A percentile compares a stretch with the other conserved stretches of the same genome.
Evolutionary conservation across 352 stramenopile genomes (phyloP).

Genomic region (Thalassiosira exigua): DNA sequence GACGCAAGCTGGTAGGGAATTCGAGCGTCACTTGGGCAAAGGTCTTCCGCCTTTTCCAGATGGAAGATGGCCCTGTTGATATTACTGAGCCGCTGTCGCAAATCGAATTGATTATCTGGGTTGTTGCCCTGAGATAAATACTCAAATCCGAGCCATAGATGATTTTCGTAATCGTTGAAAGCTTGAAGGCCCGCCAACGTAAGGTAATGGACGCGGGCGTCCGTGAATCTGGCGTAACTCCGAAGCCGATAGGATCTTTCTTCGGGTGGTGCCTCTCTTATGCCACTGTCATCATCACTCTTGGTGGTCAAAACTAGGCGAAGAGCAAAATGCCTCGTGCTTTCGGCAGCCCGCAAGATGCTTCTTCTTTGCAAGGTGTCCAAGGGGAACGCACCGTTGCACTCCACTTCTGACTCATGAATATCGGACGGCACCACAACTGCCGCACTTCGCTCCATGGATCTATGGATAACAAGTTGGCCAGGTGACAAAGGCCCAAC

Average conservation of each 20-base stretch:
- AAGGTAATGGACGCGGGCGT: constrained; percentile 41
- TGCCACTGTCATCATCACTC: constrained; percentile 3
- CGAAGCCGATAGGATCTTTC: constrained; percentile 50
- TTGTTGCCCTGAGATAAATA: constrained; percentile 41
- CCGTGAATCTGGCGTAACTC: constrained; percentile 36
- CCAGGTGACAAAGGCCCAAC: constrained; percentile 42
- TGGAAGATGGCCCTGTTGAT: constrained; percentile 56
- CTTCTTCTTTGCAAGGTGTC: constrained; percentile 35
- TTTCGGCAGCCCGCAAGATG: constrained; percentile 43
- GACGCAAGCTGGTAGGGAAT: constrained; percentile 45
- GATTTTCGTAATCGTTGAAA: constrained; percentile 49
- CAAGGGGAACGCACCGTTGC: constrained; percentile 13
- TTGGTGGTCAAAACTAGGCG: constrained; percentile 48
- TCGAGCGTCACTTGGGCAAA: constrained; percentile 46
- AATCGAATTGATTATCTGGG: constrained; percentile 33
- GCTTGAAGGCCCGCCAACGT: constrained; percentile 50
- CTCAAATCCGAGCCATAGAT: constrained; percentile 57
- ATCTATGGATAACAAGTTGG: constrained; percentile 52
- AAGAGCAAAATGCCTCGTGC: constrained; percentile 39
- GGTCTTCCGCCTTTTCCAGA: constrained; percentile 36
- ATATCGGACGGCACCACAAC: constrained; percentile 51
- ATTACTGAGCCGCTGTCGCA: constrained; percentile 40
- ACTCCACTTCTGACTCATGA: constrained; percentile 23
- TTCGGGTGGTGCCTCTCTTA: constrained; percentile 39
- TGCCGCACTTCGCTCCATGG: constrained; percentile 41